Conservation (phyloP, 352 stramenopile genomes). For the Aphanomyces cochlioides region DNA sequence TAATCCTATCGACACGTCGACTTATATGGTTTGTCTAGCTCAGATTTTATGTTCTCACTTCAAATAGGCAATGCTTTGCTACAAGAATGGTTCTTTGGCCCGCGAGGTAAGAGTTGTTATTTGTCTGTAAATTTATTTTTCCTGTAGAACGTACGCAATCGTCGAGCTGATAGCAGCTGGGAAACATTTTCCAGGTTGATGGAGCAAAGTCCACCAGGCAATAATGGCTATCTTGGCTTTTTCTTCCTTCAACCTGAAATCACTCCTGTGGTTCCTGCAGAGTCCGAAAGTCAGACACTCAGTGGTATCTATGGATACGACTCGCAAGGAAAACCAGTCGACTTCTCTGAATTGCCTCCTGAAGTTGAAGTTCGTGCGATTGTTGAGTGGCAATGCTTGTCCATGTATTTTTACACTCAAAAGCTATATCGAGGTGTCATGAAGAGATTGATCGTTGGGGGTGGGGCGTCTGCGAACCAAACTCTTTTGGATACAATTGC, state of each 20-base stretch:
- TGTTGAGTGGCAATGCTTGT: constrained; percentile 62
- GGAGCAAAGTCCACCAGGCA: constrained; percentile 40
- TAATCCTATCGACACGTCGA: constrained; percentile 69
- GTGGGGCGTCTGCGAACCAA: constrained; percentile 53
- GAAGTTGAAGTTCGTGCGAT: constrained; percentile 53
- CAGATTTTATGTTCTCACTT: neutral
- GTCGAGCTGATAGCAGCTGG: constrained; percentile 43
- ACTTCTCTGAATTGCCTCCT: constrained; percentile 25
- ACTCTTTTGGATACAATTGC: constrained; percentile 57
- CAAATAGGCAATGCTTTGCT: constrained; percentile 78
- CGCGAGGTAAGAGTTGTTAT: constrained; percentile 42
- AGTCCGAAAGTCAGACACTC: constrained; percentile 36
- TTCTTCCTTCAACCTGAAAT: constrained; percentile 69
- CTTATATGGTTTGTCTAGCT: constrained; percentile 45
- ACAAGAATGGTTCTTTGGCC: constrained; percentile 79
- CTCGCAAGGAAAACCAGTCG: constrained; percentile 30
- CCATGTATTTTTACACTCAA: constrained; percentile 53
- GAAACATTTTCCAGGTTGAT: constrained; percentile 54
- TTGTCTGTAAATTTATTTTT: constrained; percentile 7
- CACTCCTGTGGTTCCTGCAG: constrained; percentile 37
- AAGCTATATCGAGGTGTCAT: constrained; percentile 48
- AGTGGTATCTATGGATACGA: constrained; percentile 50
- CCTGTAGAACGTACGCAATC: constrained; percentile 44
- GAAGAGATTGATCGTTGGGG: constrained; percentile 58
- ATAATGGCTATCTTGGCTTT: constrained; percentile 48